Base-by-base conservation (phyloP, 805 yeast genomes). In the Monosporozyma servazzii region DNA sequence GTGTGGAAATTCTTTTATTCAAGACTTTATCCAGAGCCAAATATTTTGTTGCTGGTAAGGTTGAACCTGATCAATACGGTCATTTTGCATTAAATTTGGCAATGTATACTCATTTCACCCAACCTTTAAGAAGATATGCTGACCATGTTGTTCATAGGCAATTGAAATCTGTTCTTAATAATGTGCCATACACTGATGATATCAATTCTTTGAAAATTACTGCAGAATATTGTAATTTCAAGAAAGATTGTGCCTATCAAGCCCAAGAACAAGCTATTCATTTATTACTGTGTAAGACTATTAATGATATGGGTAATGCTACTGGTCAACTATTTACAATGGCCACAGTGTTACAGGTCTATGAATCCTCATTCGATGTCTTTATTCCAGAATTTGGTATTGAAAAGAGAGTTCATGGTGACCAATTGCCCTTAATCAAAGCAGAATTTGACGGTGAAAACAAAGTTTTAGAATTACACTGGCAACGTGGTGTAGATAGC, bases 241-340 rank as follows among this genome's bases (percentile, higher is more conserved):
- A 90, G 69, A 88, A 89, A 65, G 98, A 91, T 63, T 90, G 96
- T 67, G 93, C 98, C 2, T 82, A 81, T 56, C 80, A 80, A 54
- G 96, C 97, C 1, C 98, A 91, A 69, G 95, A 88, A 58, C 99
- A 93, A 69, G 91, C 96, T 13, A 81, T 90, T 50, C 99, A 93
- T 66, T 74, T 93, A 56, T 73, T 85, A 51, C 73, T 90, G 46
- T 86, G 91, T 52, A 95, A 89, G 66, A 84, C 89, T 0, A 84
- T 90, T 53, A 86, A 84, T 63, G 86, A 81, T 42, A 79, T 87
- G 78, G 71, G 81, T 23, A 79, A 76, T 49, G 70, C 76, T 15
- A 82, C 91, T 15, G 96, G 96, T 1, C 96, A 88, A 66, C 66
- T 88, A 48, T 75, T 91, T 56, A 81, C 89, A 40, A 81, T 83